A percentile compares a stretch with the other conserved stretches of the same genome.
phyloP scores from a whole-genome alignment of 2,329 filamentous ascomycete species.

The Aspergillus alliaceus region DNA sequence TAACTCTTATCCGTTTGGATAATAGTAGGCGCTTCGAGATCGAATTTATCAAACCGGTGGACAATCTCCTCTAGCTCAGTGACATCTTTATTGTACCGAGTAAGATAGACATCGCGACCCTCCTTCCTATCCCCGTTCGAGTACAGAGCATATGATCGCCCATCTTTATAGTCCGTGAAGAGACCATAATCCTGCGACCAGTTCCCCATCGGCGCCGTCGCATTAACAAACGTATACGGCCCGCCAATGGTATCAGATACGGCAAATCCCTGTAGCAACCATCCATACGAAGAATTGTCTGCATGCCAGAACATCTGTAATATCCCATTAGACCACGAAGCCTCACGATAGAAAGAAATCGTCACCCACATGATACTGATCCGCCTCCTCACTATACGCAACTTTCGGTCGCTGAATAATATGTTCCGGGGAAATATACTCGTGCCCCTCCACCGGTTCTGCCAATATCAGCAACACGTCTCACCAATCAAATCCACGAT shows the following conservation, averaged over 20 bases:
- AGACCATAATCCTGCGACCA: conserved; percentile 65
- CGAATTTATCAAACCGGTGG: conserved; percentile 59
- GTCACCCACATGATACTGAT: conserved; percentile 55
- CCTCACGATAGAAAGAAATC: too few relatives aligned
- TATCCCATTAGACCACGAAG: not conserved
- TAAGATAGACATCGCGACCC: conserved; percentile 59
- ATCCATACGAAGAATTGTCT: conserved; percentile 58
- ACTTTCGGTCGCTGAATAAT: conserved; percentile 66
- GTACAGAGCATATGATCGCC: conserved; percentile 57
- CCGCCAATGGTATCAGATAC: conserved; percentile 54
- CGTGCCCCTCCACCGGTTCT: conserved; percentile 56
- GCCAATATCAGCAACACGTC: not conserved
- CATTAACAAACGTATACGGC: conserved; percentile 57
- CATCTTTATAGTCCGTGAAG: conserved; percentile 61
- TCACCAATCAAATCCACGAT: not conserved
- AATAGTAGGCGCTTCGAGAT: conserved; percentile 61
- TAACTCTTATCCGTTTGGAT: conserved; percentile 62
- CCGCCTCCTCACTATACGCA: conserved; percentile 55
- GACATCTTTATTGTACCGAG: conserved; percentile 54
- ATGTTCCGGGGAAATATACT: conserved; percentile 55
- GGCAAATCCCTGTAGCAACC: conserved; percentile 58
- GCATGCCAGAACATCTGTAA: conserved; percentile 61
- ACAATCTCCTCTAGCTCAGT: conserved; percentile 54
- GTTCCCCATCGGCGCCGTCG: conserved; percentile 58
- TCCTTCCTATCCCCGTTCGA: conserved; percentile 59